Percentiles rank a stretch among this genome's conserved stretches.
Evolutionary conservation across 192 early-diverging fungal species (phyloP).

Genomic region (Lobosporangium transversale): DNA sequence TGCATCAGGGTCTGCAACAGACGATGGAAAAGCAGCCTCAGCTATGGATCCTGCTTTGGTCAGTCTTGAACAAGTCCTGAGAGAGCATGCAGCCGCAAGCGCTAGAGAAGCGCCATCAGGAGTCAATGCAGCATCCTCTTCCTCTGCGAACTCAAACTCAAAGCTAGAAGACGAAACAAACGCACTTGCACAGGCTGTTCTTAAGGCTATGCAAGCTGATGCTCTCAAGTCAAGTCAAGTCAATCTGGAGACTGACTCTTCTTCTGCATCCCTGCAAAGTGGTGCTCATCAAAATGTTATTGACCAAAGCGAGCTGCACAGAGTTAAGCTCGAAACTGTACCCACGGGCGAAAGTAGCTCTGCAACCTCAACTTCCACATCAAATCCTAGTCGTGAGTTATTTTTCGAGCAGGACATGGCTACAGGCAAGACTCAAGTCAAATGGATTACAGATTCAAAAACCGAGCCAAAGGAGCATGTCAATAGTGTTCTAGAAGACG

Average conservation of each 20-base stretch:
- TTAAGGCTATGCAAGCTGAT: constrained; percentile 23
- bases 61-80: constrained; percentile 6
- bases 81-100: neutral
- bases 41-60: neutral
- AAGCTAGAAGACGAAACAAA: constrained; percentile 26
- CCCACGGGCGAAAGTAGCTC: neutral
- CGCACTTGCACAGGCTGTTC: constrained; percentile 35
- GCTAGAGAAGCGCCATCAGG: neutral
- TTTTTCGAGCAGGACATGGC: constrained; percentile 44
- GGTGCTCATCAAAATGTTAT: neutral
- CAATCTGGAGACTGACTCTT: neutral
- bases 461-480: constrained; percentile 15
- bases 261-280: neutral
- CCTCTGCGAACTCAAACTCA: constrained; percentile 3
- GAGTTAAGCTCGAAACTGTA: neutral
- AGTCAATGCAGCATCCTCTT: constrained; percentile 3
- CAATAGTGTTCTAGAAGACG: constrained; percentile 4
- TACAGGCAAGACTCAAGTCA: constrained; percentile 49
- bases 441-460: constrained; percentile 31
- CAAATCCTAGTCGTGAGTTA: constrained; percentile 16
- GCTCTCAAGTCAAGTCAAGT: constrained; percentile 4
- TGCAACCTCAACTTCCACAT: neutral
- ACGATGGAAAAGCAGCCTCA: neutral
- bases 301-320: constrained; percentile 14
- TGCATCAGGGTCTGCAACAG: neutral